Evolutionary conservation across 768 basidiomycete genomes (phyloP), one percentile per base, ranked within the genome.

Genomic region (Boletus patriciae): DNA sequence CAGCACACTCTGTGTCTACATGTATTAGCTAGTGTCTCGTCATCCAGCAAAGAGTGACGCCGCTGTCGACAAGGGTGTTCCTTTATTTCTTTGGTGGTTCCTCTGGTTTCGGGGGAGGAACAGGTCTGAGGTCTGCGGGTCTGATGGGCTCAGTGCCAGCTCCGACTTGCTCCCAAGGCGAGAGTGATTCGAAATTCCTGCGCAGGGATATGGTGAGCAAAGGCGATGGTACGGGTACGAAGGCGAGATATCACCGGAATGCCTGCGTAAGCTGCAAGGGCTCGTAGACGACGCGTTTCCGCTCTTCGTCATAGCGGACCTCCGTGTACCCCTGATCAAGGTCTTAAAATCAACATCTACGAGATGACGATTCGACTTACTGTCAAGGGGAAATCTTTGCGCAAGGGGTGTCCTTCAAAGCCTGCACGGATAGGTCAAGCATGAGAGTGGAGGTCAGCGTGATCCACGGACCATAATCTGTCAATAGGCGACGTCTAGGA

Each of bases 311-410:
- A 68, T 98, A 99, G 41, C 97, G 90, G 40, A 98, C 83, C 74
- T 99, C 97, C 10, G 93, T 94, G 74, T 98, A 99, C n/a, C 97
- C 97, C 94, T 97, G 65, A 27, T 19, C 48, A 52, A 51, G 44
- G 57, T 29, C 23, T 19, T 12, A 46, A 46, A 25, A 41, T 46
- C 27, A 40, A 46, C 25, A 3, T 23, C 27, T 38, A 43, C 47
- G 2, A 40, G 44, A 36, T 1, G 10, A 33, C 11, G 34, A 31
- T 5, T 13, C 15, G 23, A 76, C 86, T 64, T 70, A 94, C 95
- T 10, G 94, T 97, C 64, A 99, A 75, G 33, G 97, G 97, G 83
- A 98, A 99, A 71, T 99, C 97, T 73, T 99, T 99, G 60, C 97
- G 86, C 45, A 99, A 74, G 11, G 97, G 97, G 70, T 99, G 94